Conservation (phyloP, 2,329 filamentous ascomycete species). For the Alternaria ventricosa region DNA sequence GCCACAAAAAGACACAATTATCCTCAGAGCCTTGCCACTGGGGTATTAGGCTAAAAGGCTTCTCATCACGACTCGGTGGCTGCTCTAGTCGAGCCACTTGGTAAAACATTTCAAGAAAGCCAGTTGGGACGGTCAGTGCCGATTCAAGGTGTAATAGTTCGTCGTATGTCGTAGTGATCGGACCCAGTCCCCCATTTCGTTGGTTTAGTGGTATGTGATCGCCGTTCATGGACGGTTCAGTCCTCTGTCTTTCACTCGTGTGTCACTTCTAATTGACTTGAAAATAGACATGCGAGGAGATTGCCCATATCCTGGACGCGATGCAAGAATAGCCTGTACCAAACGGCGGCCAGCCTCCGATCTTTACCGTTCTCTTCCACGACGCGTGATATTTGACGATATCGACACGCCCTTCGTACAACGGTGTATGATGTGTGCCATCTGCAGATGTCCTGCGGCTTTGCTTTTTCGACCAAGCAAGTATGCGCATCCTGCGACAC, state of each 20-base stretch:
- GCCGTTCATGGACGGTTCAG: neutral
- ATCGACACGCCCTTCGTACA: neutral
- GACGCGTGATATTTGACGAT: neutral
- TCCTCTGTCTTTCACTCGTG: neutral
- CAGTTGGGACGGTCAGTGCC: neutral
- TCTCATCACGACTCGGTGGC: constrained; percentile 5
- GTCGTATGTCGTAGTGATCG: neutral
- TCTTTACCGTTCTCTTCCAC: neutral
- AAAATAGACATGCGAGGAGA: neutral
- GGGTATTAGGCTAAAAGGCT: constrained; percentile 19
- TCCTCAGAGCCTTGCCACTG: constrained; percentile 9
- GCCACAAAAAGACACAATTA: constrained; percentile 2
- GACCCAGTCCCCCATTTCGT: neutral
- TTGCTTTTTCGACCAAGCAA: neutral
- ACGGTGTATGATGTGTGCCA: neutral
- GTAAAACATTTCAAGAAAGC: neutral
- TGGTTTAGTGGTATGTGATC: neutral
- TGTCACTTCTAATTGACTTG: neutral
- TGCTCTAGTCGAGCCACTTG: constrained; percentile 1
- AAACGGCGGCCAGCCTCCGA: neutral
- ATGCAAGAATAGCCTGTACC: neutral
- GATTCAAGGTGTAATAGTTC: neutral
- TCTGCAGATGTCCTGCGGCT: neutral
- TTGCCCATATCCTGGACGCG: neutral
- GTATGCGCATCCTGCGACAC: neutral